These are phyloP conservation scores for Ustilago esculenta DNA, from an alignment of 1,284 basidiomycete species.

Conservation along the genomic window DNA sequence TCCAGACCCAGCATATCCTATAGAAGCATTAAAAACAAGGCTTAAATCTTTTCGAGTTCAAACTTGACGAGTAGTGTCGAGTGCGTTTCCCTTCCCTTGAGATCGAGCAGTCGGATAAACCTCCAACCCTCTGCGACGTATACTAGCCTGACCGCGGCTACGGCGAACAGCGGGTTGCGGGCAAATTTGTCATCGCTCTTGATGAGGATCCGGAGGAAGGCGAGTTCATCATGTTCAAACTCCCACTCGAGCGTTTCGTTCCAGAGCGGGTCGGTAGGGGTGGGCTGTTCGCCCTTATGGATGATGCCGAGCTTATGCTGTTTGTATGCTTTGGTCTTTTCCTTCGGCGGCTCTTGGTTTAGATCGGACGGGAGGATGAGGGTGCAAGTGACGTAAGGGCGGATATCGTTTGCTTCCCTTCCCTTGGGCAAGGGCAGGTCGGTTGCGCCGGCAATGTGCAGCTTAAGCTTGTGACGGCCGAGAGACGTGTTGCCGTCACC, in stretches of 20 bases:
- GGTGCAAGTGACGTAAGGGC: constrained; percentile 60
- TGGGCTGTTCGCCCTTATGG: constrained; percentile 51
- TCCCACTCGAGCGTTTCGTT: constrained; percentile 55
- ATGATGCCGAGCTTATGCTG: constrained; percentile 51
- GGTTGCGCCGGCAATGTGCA: constrained; percentile 56
- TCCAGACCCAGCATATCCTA: too few relatives aligned
- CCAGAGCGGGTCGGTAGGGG: constrained; percentile 54
- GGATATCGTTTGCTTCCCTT: constrained; percentile 48
- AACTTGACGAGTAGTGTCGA: constrained; percentile 52
- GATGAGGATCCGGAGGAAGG: constrained; percentile 54
- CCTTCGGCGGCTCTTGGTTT: constrained; percentile 40
- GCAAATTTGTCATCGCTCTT: constrained; percentile 61
- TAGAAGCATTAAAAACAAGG: neutral
- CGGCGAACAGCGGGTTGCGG: constrained; percentile 55
- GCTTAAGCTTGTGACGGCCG: constrained; percentile 33
- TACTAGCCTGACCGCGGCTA: constrained; percentile 43
- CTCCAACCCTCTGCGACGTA: constrained; percentile 67
- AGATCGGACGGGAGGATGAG: constrained; percentile 48
- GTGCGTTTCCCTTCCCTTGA: constrained; percentile 71
- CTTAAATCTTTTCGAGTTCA: constrained; percentile 26
- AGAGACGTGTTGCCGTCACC: constrained; percentile 43
- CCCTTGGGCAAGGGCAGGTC: constrained; percentile 54
- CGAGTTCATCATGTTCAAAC: constrained; percentile 53
- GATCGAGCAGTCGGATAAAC: constrained; percentile 72
- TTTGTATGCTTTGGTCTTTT: constrained; percentile 54